These are phyloP conservation scores for Prunus yedoensis DNA, from an alignment of 331 rosid species.

Conservation along the genomic window DNA sequence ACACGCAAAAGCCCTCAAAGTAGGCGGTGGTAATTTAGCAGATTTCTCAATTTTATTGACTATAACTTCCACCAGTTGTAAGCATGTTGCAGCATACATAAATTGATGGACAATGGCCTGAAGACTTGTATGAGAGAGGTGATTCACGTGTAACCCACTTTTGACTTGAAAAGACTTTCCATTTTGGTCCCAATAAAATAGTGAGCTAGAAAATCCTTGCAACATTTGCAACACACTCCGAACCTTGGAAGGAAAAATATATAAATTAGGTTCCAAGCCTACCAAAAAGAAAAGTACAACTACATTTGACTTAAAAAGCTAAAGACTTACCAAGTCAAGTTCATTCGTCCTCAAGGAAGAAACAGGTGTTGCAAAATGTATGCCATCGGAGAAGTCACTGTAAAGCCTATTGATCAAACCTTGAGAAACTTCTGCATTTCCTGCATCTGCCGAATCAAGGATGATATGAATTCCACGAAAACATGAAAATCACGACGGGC, in stretches of 20 bases:
- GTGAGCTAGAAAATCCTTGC: slow-evolving; percentile 78
- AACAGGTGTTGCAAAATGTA: slow-evolving; percentile 67
- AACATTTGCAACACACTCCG: slow-evolving; percentile 80
- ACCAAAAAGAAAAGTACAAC: background rate
- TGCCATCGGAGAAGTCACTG: slow-evolving; percentile 51
- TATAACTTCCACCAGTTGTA: slow-evolving; percentile 51
- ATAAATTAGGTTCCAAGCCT: background rate
- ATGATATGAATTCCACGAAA: background rate
- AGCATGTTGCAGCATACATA: slow-evolving; percentile 77
- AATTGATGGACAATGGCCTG: slow-evolving; percentile 61
- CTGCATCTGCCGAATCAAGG: slow-evolving; percentile 33
- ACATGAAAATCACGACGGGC: too few relatives aligned
- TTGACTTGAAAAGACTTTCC: slow-evolving; percentile 48
- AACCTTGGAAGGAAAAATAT: slow-evolving; percentile 45
- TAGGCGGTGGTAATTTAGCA: slow-evolving; percentile 53
- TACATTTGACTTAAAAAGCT: background rate
- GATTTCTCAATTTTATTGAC: slow-evolving; percentile 49
- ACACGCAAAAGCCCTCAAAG: slow-evolving; percentile 66
- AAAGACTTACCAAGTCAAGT: slow-evolving; percentile 56
- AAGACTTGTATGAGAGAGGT: slow-evolving; percentile 73
- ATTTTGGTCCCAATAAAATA: slow-evolving; percentile 63
- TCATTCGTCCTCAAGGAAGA: slow-evolving; percentile 68
- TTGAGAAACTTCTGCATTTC: slow-evolving; percentile 43
- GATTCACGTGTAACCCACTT: slow-evolving; percentile 56
- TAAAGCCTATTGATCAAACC: slow-evolving; percentile 61